Evolutionary conservation across 2,329 filamentous ascomycete species (phyloP).

Genomic region (Colletotrichum cuscutae): DNA sequence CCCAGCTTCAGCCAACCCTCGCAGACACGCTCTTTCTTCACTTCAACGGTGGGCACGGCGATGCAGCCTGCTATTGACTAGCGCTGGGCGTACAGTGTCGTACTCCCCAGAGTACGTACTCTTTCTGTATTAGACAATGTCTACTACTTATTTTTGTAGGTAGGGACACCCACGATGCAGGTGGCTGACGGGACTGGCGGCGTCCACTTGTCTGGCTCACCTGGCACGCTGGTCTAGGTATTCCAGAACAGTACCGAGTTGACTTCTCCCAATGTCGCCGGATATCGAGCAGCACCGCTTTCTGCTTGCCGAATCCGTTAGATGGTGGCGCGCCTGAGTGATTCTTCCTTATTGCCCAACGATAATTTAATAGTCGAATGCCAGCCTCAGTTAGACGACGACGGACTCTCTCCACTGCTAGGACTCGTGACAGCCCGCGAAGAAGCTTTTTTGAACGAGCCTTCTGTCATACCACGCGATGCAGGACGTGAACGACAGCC

Average conservation of each 20-base stretch:
- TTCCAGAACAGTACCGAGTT: too few relatives aligned
- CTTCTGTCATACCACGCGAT: not conserved
- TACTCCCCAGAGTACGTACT: not conserved
- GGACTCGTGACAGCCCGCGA: not conserved
- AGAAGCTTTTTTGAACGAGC: not conserved
- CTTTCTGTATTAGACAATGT: not conserved
- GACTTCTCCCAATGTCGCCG: not conserved
- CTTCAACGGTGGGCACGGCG: constrained; percentile 1
- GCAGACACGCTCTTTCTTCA: constrained; percentile 8
- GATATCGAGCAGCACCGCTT: not conserved
- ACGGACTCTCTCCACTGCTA: not conserved
- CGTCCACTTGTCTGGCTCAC: not conserved
- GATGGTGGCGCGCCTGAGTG: not conserved
- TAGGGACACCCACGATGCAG: not conserved
- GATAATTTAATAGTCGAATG: not conserved
- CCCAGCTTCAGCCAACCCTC: not conserved
- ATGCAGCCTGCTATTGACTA: constrained; percentile 11
- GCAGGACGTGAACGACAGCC: not conserved
- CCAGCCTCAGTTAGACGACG: not conserved
- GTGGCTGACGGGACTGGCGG: not conserved
- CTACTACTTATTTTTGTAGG: too few relatives aligned
- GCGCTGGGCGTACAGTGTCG: constrained; percentile 29
- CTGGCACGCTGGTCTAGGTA: too few relatives aligned
- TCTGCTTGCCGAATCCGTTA: not conserved
- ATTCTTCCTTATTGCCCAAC: not conserved